Percentiles rank a stretch among this genome's conserved stretches.
Conservation (phyloP, 164 flowering plant genomes). For the Annona squamosa region DNA sequence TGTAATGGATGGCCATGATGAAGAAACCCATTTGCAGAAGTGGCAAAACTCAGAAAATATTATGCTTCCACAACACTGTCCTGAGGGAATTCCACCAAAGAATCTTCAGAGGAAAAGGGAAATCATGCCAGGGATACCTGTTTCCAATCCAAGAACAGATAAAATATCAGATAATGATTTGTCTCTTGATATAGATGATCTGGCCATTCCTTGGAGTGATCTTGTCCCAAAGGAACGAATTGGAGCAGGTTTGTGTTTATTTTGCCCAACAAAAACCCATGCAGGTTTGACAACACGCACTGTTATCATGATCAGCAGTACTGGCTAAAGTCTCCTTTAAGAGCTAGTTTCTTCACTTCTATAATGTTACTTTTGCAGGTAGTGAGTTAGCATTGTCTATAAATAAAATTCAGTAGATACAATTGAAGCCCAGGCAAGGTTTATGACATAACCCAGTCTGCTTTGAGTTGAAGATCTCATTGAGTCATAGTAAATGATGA, state of each 20-base stretch:
- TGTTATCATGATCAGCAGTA: too few species aligned
- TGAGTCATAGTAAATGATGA: too few species aligned
- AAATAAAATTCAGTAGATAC: too few species aligned
- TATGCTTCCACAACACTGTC: constrained; percentile 17
- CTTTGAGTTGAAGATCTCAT: too few species aligned
- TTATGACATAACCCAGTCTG: too few species aligned
- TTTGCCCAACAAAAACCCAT: not conserved
- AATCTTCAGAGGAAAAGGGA: constrained; percentile 30
- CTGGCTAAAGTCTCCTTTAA: too few species aligned
- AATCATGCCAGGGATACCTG: constrained; percentile 19
- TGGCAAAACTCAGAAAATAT: constrained; percentile 24
- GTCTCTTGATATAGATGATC: constrained; percentile 59
- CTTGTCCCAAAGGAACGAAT: constrained; percentile 76
- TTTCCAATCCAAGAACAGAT: constrained; percentile 27
- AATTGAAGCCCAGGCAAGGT: too few species aligned
- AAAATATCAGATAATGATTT: constrained; percentile 36
- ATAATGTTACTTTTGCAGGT: too few species aligned
- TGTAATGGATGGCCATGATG: constrained; percentile 20
- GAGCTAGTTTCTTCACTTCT: too few species aligned
- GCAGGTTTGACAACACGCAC: not conserved
- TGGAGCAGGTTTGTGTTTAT: constrained; percentile 65
- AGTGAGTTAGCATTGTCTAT: too few species aligned
- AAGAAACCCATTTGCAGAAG: constrained; percentile 20
- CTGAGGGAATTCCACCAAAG: constrained; percentile 25
- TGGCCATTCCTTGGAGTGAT: constrained; percentile 90